Conservation (phyloP, 2,329 filamentous ascomycete genomes). For the Pseudohalonectria lignicola region DNA sequence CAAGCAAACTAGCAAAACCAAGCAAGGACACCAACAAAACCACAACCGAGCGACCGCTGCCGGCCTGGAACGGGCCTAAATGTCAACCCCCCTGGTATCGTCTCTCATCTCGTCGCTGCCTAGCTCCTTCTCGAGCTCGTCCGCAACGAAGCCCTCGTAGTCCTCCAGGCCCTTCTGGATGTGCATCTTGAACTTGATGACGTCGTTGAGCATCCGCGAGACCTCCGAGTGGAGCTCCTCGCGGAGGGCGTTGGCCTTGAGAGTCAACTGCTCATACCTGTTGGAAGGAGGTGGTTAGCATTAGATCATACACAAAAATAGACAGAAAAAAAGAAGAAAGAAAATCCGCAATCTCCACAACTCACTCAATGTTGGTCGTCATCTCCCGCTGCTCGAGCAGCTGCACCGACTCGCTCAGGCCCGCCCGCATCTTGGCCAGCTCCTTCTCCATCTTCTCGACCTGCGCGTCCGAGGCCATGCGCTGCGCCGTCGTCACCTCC, state of each 20-base stretch:
- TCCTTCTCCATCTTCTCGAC: conserved; percentile 99
- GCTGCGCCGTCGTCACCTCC: conserved; percentile 76
- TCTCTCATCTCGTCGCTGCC: conserved; percentile 49
- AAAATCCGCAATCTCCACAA: conserved; percentile 8
- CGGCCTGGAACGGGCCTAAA: no score
- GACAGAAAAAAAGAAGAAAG: background rate
- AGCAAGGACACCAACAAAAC: background rate
- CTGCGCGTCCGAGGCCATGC: conserved; percentile 79
- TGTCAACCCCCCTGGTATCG: conserved; percentile 40
- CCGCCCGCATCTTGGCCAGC: conserved; percentile 80
- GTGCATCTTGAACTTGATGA: conserved; percentile 98
- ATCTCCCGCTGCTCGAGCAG: conserved; percentile 91
- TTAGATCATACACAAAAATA: background rate
- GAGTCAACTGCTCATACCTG: conserved; percentile 85
- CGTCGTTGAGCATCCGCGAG: conserved; percentile 90
- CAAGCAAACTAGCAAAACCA: background rate
- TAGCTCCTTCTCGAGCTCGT: conserved; percentile 81
- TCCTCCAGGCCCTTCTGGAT: conserved; percentile 87
- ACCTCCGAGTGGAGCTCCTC: conserved; percentile 97
- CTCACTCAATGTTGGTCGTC: conserved; percentile 89
- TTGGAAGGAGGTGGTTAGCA: background rate
- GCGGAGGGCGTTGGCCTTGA: conserved; percentile 71
- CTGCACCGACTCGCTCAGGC: conserved; percentile 76
- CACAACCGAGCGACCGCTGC: no score
- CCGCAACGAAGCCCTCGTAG: conserved; percentile 86